Conservation (phyloP, 176 grass and related monocot species). For the Aegilops longissima region DNA sequence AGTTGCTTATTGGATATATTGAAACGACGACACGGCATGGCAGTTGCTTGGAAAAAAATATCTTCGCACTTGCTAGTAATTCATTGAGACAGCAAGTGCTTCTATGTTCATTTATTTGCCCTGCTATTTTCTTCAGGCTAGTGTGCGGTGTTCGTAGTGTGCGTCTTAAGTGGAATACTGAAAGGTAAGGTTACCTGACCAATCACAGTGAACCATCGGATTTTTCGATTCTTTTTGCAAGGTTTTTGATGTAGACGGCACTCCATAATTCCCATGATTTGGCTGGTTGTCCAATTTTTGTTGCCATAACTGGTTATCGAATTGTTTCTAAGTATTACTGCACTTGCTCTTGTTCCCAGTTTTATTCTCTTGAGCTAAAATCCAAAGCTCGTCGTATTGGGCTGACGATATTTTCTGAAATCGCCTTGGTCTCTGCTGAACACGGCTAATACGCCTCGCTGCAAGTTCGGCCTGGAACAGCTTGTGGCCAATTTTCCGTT, state of each 20-base stretch:
- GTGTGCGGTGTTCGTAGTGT: neutral
- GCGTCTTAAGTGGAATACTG: neutral
- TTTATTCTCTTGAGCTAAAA: neutral
- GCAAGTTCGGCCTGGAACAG: too few relatives aligned
- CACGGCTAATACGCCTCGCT: neutral
- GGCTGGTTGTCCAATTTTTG: neutral
- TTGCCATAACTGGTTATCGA: neutral
- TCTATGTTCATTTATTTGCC: conserved; percentile 3
- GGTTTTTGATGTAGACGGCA: neutral
- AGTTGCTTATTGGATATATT: neutral
- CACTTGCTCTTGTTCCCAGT: neutral
- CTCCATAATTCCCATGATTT: neutral
- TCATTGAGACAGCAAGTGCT: neutral
- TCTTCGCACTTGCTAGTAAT: neutral
- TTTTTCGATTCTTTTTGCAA: neutral
- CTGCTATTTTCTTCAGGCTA: neutral
- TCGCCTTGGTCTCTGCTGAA: neutral
- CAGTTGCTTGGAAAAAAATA: neutral
- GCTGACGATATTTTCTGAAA: neutral
- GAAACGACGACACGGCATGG: neutral
- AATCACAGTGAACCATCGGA: neutral
- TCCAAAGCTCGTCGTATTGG: neutral
- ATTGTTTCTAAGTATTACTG: neutral
- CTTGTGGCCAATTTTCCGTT: too few relatives aligned
- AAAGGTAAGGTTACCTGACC: neutral